Evolutionary conservation across 371 early-diverging fungal genomes (phyloP).

Genomic region (Haplosporangium sp.): DNA sequence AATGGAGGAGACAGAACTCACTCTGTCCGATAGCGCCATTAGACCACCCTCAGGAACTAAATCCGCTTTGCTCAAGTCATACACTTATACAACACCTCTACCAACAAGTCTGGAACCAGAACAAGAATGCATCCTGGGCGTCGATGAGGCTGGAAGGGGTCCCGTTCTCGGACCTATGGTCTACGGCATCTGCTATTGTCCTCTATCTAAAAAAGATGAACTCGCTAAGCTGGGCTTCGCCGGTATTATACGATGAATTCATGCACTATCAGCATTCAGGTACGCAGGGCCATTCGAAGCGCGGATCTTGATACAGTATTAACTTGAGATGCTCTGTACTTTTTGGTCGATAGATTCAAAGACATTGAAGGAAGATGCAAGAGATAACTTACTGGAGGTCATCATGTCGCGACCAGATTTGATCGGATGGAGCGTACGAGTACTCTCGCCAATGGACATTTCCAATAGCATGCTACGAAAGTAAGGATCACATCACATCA

Average conservation of each 20-base stretch:
- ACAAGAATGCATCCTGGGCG: conserved; percentile 85
- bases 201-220: conserved; percentile 66
- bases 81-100: conserved; percentile 44
- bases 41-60: conserved; percentile 47
- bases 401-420: conserved; percentile 70
- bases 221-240: conserved; percentile 81
- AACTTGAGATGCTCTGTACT: neutral
- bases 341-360: conserved; percentile 82
- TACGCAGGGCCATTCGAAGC: neutral
- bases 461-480: conserved; percentile 86
- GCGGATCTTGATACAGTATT: neutral
- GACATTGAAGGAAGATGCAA: conserved; percentile 78
- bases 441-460: conserved; percentile 90
- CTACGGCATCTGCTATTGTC: conserved; percentile 88
- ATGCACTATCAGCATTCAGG: neutral
- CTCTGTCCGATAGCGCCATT: neutral
- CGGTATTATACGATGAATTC: conserved; percentile 61
- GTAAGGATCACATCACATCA: conserved; percentile 40
- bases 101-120: conserved; percentile 52
- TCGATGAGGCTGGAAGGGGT: conserved; percentile 99
- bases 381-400: conserved; percentile 75
- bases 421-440: conserved; percentile 89
- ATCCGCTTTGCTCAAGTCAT: conserved; percentile 48
- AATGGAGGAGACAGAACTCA: conserved; percentile 18
- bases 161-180: conserved; percentile 99